Percentiles rank a stretch among this genome's conserved stretches.
Evolutionary conservation across 148 eudicot species (phyloP).

Genomic region (Vaccinium macrocarpon): DNA sequence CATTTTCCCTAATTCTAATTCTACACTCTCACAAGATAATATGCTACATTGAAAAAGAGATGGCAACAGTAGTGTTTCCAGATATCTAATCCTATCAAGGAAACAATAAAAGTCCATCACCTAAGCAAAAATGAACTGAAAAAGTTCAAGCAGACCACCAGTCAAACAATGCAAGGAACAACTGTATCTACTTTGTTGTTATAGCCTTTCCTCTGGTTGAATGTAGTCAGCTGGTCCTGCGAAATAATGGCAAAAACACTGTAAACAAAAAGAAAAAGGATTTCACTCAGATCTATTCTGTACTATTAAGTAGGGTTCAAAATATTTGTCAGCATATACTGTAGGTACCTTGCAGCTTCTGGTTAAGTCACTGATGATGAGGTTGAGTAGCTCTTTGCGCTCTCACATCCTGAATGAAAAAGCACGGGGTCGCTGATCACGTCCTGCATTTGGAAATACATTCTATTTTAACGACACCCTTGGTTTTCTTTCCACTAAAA

Average conservation of each 20-base stretch:
- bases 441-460: constrained; percentile 21
- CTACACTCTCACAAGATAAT: not conserved
- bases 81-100: not conserved
- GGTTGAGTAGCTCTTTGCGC: constrained; percentile 31
- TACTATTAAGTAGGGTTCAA: not conserved
- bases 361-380: constrained; percentile 19
- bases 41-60: not conserved
- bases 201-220: not conserved
- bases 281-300: not conserved
- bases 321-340: not conserved
- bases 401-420: constrained; percentile 29
- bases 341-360: constrained; percentile 12
- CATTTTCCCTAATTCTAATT: not conserved
- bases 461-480: not conserved
- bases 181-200: not conserved
- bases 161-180: not conserved
- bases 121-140: not conserved
- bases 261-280: not conserved
- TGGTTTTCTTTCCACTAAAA: not conserved
- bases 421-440: constrained; percentile 32
- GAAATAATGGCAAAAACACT: not conserved
- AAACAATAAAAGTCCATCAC: not conserved
- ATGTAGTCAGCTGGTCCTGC: constrained; percentile 1
- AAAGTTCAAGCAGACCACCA: not conserved
- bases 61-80: not conserved